A percentile compares a stretch with the other conserved stretches of the same genome.
phyloP scores from a whole-genome alignment of 108 stramenopile species.

The Hondaea fermentalgiana region DNA sequence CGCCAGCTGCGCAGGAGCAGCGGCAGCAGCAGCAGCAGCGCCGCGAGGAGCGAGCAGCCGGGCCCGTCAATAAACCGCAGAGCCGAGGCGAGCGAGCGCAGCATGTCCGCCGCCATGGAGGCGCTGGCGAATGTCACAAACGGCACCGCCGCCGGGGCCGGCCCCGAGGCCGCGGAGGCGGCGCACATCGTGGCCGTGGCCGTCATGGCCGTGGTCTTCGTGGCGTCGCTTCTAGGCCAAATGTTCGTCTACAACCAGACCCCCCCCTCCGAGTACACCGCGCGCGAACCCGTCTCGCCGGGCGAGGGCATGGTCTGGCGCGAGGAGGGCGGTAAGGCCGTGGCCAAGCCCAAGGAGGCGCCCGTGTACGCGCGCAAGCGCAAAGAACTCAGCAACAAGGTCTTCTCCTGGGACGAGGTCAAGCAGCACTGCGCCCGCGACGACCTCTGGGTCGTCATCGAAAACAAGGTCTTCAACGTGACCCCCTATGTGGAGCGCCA shows the following conservation, averaged over 20 bases:
- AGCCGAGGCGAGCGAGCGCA: no score
- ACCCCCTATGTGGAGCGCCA: conserved; percentile 56
- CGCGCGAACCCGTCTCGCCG: background rate
- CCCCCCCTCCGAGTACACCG: background rate
- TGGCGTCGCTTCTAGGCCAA: background rate
- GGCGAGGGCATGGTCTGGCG: conserved; percentile 3
- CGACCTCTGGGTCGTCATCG: conserved; percentile 69
- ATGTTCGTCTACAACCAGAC: background rate
- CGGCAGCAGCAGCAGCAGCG: no score
- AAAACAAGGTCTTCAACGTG: conserved; percentile 59
- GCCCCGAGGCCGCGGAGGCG: background rate
- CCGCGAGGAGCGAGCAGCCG: no score
- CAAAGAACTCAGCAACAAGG: background rate
- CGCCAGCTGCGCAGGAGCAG: no score
- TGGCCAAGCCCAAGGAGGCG: background rate
- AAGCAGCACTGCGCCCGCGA: conserved; percentile 75
- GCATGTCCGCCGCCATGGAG: no score
- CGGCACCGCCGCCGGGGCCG: no score
- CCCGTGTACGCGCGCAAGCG: background rate
- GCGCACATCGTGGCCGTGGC: background rate
- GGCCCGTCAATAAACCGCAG: no score
- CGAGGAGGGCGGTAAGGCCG: conserved; percentile 16
- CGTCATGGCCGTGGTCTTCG: background rate
- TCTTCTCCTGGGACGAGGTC: conserved; percentile 69
- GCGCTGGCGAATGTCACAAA: no score